phyloP scores from a whole-genome alignment of 176 grass and related monocot species.

The Pontederia crassipes region DNA sequence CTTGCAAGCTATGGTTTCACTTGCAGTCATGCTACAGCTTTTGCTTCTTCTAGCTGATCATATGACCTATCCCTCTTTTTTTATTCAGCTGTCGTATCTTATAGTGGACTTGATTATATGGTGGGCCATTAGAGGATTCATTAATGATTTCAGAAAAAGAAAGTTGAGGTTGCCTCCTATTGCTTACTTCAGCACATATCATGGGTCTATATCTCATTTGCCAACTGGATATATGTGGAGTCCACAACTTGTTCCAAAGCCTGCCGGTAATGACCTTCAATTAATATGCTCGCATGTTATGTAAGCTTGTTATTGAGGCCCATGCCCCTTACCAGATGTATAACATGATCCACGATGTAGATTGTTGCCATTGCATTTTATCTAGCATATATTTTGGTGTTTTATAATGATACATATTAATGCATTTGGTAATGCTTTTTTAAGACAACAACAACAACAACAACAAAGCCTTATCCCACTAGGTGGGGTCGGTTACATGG shows the following conservation, averaged over 20 bases:
- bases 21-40: background rate
- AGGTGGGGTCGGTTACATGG: too few relatives aligned
- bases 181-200: constrained; percentile 98
- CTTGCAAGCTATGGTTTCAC: too few relatives aligned
- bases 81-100: constrained; percentile 84
- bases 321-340: too few relatives aligned
- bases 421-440: too few relatives aligned
- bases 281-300: too few relatives aligned
- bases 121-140: constrained; percentile 95
- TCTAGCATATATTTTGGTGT: too few relatives aligned
- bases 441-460: too few relatives aligned
- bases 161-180: constrained; percentile 87
- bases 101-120: constrained; percentile 85
- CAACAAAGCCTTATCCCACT: too few relatives aligned
- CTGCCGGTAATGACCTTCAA: constrained; percentile 45
- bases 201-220: constrained; percentile 97
- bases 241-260: constrained; percentile 81
- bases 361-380: too few relatives aligned
- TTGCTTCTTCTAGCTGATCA: background rate
- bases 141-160: constrained; percentile 91
- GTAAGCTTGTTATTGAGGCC: too few relatives aligned
- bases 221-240: constrained; percentile 99
- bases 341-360: too few relatives aligned
- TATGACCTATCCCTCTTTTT: constrained; percentile 4
- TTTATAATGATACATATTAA: too few relatives aligned